Percentiles rank a stretch among this genome's conserved stretches.
Evolutionary conservation across 176 grass and related monocot genomes (phyloP).

Genomic region (Aechmea fasciata): DNA sequence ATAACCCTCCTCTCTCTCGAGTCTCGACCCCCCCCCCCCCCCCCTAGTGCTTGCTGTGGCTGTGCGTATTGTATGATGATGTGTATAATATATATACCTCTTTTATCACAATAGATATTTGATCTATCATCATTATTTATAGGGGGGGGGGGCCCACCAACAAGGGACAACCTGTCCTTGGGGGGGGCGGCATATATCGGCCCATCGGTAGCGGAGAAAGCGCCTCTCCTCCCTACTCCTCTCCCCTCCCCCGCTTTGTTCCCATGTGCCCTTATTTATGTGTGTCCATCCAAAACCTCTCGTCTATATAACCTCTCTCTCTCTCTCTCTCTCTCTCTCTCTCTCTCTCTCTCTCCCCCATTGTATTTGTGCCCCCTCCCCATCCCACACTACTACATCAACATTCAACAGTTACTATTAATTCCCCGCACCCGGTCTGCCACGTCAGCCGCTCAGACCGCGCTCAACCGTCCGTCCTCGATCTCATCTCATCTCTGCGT

Average conservation of each 20-base stretch:
- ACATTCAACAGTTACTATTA: not conserved
- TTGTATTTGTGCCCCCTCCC: not conserved
- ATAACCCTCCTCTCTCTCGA: too few species aligned
- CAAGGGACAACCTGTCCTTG: slow-evolving; percentile 10
- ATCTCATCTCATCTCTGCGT: too few species aligned
- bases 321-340: not conserved
- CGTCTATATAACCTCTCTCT: too few species aligned
- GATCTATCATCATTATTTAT: too few species aligned
- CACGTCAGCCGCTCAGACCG: too few species aligned
- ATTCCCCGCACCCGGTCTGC: too few species aligned
- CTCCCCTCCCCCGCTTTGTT: slow-evolving; percentile 13
- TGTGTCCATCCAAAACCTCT: slow-evolving; percentile 32
- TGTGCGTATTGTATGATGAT: too few species aligned
- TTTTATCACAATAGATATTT: too few species aligned
- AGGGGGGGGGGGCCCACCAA: slow-evolving; percentile 10
- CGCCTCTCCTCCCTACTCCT: slow-evolving; percentile 13
- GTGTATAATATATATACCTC: too few species aligned
- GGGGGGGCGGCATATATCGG: slow-evolving; percentile 19
- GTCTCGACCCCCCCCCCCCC: too few species aligned
- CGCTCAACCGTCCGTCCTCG: too few species aligned
- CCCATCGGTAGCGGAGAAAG: slow-evolving; percentile 9
- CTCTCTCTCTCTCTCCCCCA: not conserved
- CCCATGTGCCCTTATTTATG: slow-evolving; percentile 45
- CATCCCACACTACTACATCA: not conserved
- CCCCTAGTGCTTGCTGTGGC: too few species aligned